These are phyloP conservation scores for Mortierella sp. DNA, from an alignment of 371 early-diverging fungal genomes.

Conservation along the genomic window DNA sequence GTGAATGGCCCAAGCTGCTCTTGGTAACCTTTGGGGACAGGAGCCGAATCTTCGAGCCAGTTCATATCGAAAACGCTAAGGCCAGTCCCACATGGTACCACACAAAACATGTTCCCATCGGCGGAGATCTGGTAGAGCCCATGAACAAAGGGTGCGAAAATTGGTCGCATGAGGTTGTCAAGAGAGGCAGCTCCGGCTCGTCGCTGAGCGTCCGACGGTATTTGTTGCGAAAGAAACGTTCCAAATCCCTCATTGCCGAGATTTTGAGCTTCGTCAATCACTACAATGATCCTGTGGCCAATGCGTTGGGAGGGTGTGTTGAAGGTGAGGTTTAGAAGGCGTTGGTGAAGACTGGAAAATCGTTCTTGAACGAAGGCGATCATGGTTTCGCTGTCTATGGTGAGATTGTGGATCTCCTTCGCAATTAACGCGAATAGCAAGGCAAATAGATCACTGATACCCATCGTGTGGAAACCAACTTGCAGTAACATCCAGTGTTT, in stretches of 20 bases:
- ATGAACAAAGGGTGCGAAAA: slow-evolving; percentile 32
- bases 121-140: slow-evolving; percentile 26
- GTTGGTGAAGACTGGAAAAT: slow-evolving; percentile 27
- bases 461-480: too few relatives aligned
- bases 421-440: too few relatives aligned
- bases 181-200: slow-evolving; percentile 9
- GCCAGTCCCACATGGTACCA: slow-evolving; percentile 40
- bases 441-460: too few relatives aligned
- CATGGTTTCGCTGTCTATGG: too few relatives aligned
- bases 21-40: slow-evolving; percentile 11
- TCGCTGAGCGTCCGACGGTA: slow-evolving; percentile 4
- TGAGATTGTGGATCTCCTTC: too few relatives aligned
- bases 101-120: slow-evolving; percentile 13
- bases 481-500: too few relatives aligned
- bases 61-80: slow-evolving; percentile 29
- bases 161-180: slow-evolving; percentile 20
- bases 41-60: slow-evolving; percentile 30
- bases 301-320: slow-evolving; percentile 16
- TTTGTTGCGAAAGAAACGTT: slow-evolving; percentile 6
- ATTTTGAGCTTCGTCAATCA: slow-evolving; percentile 45
- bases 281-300: slow-evolving; percentile 29
- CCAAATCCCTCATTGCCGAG: slow-evolving; percentile 26
- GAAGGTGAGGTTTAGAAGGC: slow-evolving; percentile 9
- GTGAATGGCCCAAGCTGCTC: slow-evolving; percentile 31
- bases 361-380: slow-evolving; percentile 8